A percentile compares a stretch with the other conserved stretches of the same genome.
These are phyloP conservation scores for Lepidium campestre DNA, from an alignment of 441 rosid species.

Conservation along the genomic window DNA sequence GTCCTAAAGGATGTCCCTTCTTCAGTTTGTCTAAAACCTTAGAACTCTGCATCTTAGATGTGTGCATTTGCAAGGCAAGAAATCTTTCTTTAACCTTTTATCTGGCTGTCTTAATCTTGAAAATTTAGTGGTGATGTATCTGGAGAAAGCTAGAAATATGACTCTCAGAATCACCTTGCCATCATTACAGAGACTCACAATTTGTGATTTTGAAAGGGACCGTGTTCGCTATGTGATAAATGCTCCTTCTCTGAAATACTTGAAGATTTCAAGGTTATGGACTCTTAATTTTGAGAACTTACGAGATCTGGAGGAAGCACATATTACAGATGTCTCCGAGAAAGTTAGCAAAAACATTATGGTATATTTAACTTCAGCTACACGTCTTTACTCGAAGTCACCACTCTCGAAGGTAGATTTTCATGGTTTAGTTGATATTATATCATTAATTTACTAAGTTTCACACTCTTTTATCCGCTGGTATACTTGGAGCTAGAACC, in stretches of 20 bases:
- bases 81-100: too few relatives aligned
- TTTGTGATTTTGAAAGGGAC: too few relatives aligned
- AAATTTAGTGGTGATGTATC: too few relatives aligned
- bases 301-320: neutral
- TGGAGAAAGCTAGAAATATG: too few relatives aligned
- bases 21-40: too few relatives aligned
- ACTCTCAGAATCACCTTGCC: neutral
- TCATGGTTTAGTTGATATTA: neutral
- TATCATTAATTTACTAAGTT: neutral
- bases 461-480: neutral
- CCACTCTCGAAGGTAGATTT: too few relatives aligned
- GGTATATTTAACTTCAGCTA: too few relatives aligned
- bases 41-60: too few relatives aligned
- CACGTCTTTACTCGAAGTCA: too few relatives aligned
- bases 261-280: neutral
- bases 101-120: too few relatives aligned
- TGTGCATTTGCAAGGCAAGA: too few relatives aligned
- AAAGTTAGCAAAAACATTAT: too few relatives aligned
- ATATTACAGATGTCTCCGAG: neutral
- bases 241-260: neutral
- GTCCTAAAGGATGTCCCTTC: neutral
- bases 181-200: neutral
- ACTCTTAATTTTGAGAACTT: neutral
- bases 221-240: neutral
- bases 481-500: neutral